Evolutionary conservation across 2,329 filamentous ascomycete species (phyloP), one percentile per base, ranked within the genome.

Genomic region (Scedosporium aurantiacum): DNA sequence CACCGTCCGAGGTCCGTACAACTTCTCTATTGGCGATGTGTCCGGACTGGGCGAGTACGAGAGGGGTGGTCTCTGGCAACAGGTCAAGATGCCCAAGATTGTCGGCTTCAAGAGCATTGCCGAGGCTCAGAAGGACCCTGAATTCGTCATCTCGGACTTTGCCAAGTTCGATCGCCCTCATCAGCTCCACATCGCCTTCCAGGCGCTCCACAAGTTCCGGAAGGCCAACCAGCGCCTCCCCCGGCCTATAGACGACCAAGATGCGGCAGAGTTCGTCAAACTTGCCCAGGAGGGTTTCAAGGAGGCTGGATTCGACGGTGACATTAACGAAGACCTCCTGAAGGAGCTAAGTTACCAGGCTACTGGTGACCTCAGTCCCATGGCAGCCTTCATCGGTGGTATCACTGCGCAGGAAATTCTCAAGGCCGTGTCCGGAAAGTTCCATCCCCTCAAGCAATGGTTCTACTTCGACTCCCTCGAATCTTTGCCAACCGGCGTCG

Each of bases 401-500:
- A 83, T 97, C 67, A 84, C 90, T 27, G 94, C 94, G 1, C 94
- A 99, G 72, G 94, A 99, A 74, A 88, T 97, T 23, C 82, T 99
- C 64, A 99, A 99, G 76, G 91, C 93, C 18, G 90, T 99, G 5
- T 99, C 94, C 60, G 94, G 94, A 67, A 99, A 99, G 75, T 99
- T 99, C 78, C 85, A 91, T 68, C 94, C 94, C n/a, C 87, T 97
- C 66, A 83, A 89, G 67, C 94, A 99, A 73, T 97, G 90, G 86
- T 82, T 99, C 72, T 97, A 99, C 79, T 95, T 97, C 68, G 94
- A 99, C 74, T 96, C 94, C 1, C 79, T 99, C n/a, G 94, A 99
- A 74, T 96, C 94, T 8, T 81, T 99, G 2, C 93, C 94, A 1
- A 82, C 86, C 1, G 89, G 84, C 16, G 82, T 81, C 54, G 79